phyloP scores from a whole-genome alignment of 805 yeast genomes.

The Starmerella geochares region DNA sequence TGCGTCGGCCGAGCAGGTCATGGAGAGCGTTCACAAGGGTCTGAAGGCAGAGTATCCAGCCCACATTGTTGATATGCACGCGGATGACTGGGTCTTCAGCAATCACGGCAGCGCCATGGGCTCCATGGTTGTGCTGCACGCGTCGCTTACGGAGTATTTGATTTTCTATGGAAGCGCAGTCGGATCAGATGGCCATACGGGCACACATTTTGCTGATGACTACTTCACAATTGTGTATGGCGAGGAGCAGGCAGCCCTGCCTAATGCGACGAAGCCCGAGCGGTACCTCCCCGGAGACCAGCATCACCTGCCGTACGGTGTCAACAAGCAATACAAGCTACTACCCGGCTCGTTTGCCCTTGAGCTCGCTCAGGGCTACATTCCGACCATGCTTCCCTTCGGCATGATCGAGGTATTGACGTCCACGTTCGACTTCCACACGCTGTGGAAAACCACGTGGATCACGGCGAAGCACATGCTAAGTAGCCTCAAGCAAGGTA shows the following conservation, averaged over 20 bases:
- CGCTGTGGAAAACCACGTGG: conserved; percentile 57
- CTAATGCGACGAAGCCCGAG: conserved; percentile 54
- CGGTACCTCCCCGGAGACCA: conserved; percentile 79
- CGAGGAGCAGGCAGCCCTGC: conserved; percentile 59
- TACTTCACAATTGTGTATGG: conserved; percentile 86
- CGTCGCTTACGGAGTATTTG: conserved; percentile 84
- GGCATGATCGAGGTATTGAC: conserved; percentile 74
- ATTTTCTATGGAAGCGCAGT: conserved; percentile 87
- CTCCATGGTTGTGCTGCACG: conserved; percentile 87
- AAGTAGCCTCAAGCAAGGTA: conserved; percentile 54
- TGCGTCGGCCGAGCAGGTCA: conserved; percentile 23
- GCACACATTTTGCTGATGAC: conserved; percentile 94
- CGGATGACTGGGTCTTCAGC: conserved; percentile 89
- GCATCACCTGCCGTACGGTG: conserved; percentile 67
- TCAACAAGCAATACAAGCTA: conserved; percentile 77
- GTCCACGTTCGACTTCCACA: conserved; percentile 70
- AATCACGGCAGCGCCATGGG: conserved; percentile 98
- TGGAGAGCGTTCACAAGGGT: conserved; percentile 36
- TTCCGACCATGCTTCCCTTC: conserved; percentile 95
- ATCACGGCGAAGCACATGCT: conserved; percentile 74
- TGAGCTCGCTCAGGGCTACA: conserved; percentile 97
- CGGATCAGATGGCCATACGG: conserved; percentile 95
- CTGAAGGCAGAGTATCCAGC: conserved; percentile 62
- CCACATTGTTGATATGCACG: conserved; percentile 56
- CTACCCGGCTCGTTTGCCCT: conserved; percentile 73